phyloP scores from a whole-genome alignment of 1,139 yeast species.

The Hemisphaericaspora xylofermentans region DNA sequence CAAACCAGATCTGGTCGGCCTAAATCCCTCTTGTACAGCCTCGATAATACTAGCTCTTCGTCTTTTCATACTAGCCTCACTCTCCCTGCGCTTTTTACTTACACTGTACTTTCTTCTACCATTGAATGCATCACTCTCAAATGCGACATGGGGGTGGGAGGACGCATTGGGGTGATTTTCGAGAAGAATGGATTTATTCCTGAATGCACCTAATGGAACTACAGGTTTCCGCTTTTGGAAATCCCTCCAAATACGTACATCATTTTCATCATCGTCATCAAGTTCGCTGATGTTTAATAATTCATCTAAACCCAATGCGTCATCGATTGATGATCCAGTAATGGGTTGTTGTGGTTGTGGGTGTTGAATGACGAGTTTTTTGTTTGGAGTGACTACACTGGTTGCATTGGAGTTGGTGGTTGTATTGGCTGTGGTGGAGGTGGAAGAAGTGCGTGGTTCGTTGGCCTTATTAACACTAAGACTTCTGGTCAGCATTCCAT shows the following conservation, averaged over 20 bases:
- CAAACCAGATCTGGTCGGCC: conserved; percentile 72
- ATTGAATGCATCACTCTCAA: neutral
- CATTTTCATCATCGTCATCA: conserved; percentile 72
- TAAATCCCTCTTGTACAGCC: conserved; percentile 71
- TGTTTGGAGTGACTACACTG: conserved; percentile 3
- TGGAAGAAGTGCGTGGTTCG: conserved; percentile 8
- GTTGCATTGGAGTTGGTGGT: too few species aligned
- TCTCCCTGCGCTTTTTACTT: conserved; percentile 20
- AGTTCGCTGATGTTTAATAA: conserved; percentile 83
- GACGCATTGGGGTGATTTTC: conserved; percentile 11
- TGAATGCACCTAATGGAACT: conserved; percentile 84
- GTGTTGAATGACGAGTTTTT: conserved; percentile 5
- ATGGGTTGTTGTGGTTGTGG: conserved; percentile 7
- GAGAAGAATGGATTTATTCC: conserved; percentile 66
- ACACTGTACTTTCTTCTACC: conserved; percentile 16
- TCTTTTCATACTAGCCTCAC: conserved; percentile 28
- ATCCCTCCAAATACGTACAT: conserved; percentile 52
- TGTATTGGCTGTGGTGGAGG: conserved; percentile 3
- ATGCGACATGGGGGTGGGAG: neutral
- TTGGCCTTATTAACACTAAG: conserved; percentile 25
- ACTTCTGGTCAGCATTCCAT: conserved; percentile 86
- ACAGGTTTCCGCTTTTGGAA: conserved; percentile 49
- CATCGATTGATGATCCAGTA: too few species aligned
- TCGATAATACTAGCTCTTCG: conserved; percentile 67
- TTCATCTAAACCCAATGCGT: conserved; percentile 78